These are phyloP conservation scores for Davidsoniella virescens DNA, from an alignment of 2,329 filamentous ascomycete species.

Conservation along the genomic window DNA sequence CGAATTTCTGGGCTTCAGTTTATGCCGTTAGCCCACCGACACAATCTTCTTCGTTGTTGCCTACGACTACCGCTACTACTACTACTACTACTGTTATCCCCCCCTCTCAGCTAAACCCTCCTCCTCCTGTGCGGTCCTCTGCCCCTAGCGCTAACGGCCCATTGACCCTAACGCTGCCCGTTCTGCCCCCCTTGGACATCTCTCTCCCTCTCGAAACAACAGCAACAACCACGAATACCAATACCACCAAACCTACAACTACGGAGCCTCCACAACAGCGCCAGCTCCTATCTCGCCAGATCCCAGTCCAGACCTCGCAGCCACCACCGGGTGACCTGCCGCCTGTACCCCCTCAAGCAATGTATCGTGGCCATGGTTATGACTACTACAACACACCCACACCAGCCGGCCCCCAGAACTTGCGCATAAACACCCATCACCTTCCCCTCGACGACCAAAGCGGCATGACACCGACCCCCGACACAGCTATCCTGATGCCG, in stretches of 20 bases:
- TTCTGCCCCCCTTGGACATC: conserved; percentile 3
- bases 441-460: conserved; percentile 7
- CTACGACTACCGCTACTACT: not conserved
- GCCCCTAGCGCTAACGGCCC: not conserved
- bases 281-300: not conserved
- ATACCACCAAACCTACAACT: not conserved
- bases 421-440: conserved; percentile 11
- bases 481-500: conserved; percentile 13
- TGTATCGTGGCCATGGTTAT: conserved; percentile 12
- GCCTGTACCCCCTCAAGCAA: not conserved
- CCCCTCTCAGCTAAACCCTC: not conserved
- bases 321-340: not conserved
- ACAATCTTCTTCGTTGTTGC: not conserved
- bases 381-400: conserved; percentile 8
- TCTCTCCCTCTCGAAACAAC: not conserved
- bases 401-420: conserved; percentile 1
- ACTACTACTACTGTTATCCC: not conserved
- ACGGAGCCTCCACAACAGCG: not conserved
- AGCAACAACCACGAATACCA: not conserved
- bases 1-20: not conserved
- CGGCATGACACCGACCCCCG: conserved; percentile 9
- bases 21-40: not conserved
- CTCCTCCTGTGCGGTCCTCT: not conserved
- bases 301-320: not conserved
- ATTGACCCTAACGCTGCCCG: conserved; percentile 2